Base-by-base conservation (phyloP, 768 basidiomycete genomes). In the Rhodotorula diobovata region DNA sequence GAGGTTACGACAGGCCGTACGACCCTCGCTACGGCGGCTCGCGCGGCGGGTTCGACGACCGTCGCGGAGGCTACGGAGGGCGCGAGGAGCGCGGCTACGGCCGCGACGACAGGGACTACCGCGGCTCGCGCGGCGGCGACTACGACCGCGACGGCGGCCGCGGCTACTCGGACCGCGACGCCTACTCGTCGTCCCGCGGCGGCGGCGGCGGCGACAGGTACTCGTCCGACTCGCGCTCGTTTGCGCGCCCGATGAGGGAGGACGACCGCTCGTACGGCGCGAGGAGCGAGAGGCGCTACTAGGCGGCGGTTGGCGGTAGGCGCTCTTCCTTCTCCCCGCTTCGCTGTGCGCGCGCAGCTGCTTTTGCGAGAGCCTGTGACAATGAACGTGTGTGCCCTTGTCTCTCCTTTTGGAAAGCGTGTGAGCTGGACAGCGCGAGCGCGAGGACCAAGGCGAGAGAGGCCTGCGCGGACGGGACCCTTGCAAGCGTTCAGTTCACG, bases 1-100 rank as follows among this genome's bases (percentile, higher is more conserved):
- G 48, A 58, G 59, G 61, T 32, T 76, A 78, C 87, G 90, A 93
- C 78, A 86, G 92, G 43, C 91, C 87, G 2, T 96, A 97, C 78
- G 91, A 93, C 79, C 93, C 92, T 32, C 59, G 61, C 41, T 76
- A 78, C 88, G 68, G 68, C 53, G 58, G 45, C 8, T 37, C 71
- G 6, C 71, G 68, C 67, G 74, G 68, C 50, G 68, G 70, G 61
- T 61, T 71, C 6, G 65, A 72, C 70, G 71, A 71, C 45, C 56
- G 50, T 32, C 62, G 66, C 67, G 83, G 82, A 5, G 83, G 82
- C 50, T 71, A 71, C 11, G 74, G 68, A 43, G 71, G 72, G 63
- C 63, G 73, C 4, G 64, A 72, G 67, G 71, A 71, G 35, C 56
- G 50, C 37, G 41, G 41, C 50, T 45, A 57, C 18, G 61, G 61